Evolutionary conservation across 768 basidiomycete genomes (phyloP), one percentile per base, ranked within the genome.

Genomic region (Suillus lakei): DNA sequence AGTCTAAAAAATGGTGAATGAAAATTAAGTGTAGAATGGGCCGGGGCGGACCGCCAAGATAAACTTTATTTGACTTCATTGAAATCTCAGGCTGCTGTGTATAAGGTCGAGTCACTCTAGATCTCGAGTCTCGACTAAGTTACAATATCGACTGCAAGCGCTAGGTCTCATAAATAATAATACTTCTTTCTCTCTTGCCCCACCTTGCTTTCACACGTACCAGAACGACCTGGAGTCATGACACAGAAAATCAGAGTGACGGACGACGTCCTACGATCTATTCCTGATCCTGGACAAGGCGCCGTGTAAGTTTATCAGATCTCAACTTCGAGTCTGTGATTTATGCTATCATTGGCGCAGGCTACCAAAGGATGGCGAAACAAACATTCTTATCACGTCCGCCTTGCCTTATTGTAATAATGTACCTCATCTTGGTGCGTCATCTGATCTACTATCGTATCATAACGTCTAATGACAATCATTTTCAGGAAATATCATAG

Each of bases 351-450:
- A 21, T 41, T 51, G 34, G 39, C 36, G 30, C 61, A 91, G 90
- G 58, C 76, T 91, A 48, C 98, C 98, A 13, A 90, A 91, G 76
- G 85, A 89, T 53, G 97, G 96, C 54, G 91, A 96, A 78, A 83
- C 83, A 63, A 99, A 99, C 74, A 82, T 96, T 50, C 82, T 99
- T 34, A 90, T 99, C 70, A 98, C 98, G 13, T 98, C 95, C 68
- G 96, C 98, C 43, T 80, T 99, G 63, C 98, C 98, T 1, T 96
- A 96, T 74, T 95, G 95, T 77, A 98, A 98, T 77, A 98, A 98
- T 72, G 96, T 98, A 13, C 96, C 97, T 30, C 96, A 98, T 83
- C 86, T 98, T 51, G 96, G 96, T 88, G 74, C 70, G 85, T 78
- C 23, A 39, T 70, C 64, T 66, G 61, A 64, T 43, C 41, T 30